A percentile compares a stretch with the other conserved stretches of the same genome.
Conservation (phyloP, 2,329 filamentous ascomycete species). For the Rutstroemia sp. region DNA sequence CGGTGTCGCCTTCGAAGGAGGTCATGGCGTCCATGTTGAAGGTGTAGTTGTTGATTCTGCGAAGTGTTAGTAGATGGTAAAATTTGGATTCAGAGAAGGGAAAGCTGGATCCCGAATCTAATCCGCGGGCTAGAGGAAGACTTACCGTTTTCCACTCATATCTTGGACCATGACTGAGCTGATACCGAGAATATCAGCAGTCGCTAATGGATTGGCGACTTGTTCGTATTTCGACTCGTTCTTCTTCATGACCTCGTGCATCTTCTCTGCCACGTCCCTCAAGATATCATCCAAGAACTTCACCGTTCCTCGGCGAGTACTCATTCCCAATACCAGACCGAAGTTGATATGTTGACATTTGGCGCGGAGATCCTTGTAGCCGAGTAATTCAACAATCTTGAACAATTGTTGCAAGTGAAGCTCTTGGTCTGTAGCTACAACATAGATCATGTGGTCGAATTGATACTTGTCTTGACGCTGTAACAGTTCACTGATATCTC, state of each 20-base stretch:
- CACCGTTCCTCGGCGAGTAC: constrained; percentile 64
- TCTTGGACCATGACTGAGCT: constrained; percentile 97
- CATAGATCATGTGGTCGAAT: constrained; percentile 77
- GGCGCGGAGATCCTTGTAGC: constrained; percentile 56
- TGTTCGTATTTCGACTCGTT: constrained; percentile 88
- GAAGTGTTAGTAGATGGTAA: background rate
- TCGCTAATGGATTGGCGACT: constrained; percentile 72
- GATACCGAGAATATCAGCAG: constrained; percentile 85
- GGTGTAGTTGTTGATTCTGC: constrained; percentile 57
- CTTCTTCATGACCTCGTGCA: constrained; percentile 95
- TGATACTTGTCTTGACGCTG: constrained; percentile 55
- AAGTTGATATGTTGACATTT: constrained; percentile 73
- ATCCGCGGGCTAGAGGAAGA: background rate
- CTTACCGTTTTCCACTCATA: constrained; percentile 86
- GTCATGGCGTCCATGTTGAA: constrained; percentile 80
- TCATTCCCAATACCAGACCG: constrained; percentile 64
- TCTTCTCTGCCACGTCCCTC: constrained; percentile 78
- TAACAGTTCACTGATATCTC: constrained; percentile 69
- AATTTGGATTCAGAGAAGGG: constrained; percentile 1
- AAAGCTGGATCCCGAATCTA: background rate
- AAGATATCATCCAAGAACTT: constrained; percentile 68
- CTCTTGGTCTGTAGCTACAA: constrained; percentile 66
- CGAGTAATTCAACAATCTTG: constrained; percentile 69
- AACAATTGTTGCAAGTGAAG: constrained; percentile 68
- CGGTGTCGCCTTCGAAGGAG: constrained; percentile 78